Conservation (phyloP, 2,329 filamentous ascomycete genomes). For the Cordyceps pruinosa region DNA sequence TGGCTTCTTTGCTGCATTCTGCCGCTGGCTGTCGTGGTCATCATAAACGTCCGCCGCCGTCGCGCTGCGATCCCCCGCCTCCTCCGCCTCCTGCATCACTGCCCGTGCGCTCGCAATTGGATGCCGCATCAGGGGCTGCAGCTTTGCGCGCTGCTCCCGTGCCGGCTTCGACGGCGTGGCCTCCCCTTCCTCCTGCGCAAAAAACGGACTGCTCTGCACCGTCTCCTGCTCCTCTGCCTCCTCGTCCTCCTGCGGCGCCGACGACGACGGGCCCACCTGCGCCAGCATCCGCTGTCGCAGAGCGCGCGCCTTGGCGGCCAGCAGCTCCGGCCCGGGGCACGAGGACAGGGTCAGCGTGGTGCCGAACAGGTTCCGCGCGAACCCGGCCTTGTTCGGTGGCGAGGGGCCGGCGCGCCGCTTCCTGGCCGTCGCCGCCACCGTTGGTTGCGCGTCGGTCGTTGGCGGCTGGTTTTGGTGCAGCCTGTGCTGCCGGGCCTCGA, state of each 20-base stretch:
- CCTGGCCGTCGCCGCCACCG: constrained; percentile 19
- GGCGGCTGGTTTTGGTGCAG: constrained; percentile 1
- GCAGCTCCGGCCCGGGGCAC: constrained; percentile 13
- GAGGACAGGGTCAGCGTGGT: constrained; percentile 26
- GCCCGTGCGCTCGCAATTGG: constrained; percentile 1
- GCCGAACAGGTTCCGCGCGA: constrained; percentile 30
- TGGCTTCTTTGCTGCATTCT: not conserved
- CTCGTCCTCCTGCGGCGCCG: not conserved
- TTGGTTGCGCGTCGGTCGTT: not conserved
- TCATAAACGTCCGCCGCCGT: not conserved
- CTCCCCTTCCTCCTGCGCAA: not conserved
- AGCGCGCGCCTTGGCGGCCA: constrained; percentile 14
- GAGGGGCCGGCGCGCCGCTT: constrained; percentile 23
- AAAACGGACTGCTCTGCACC: constrained; percentile 1
- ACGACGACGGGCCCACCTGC: constrained; percentile 2
- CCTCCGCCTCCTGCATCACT: not conserved
- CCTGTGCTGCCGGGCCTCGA: constrained; percentile 23
- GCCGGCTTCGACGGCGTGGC: not conserved
- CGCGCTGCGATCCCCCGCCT: not conserved
- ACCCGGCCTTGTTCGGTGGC: constrained; percentile 27
- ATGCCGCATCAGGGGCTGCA: not conserved
- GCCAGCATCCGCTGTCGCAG: constrained; percentile 19
- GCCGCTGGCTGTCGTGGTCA: not conserved
- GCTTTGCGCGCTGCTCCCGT: not conserved
- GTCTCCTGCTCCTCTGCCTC: not conserved